Evolutionary conservation across 176 grass and related monocot species (phyloP), one percentile per base, ranked within the genome.

Genomic region (Metroxylon sagu): DNA sequence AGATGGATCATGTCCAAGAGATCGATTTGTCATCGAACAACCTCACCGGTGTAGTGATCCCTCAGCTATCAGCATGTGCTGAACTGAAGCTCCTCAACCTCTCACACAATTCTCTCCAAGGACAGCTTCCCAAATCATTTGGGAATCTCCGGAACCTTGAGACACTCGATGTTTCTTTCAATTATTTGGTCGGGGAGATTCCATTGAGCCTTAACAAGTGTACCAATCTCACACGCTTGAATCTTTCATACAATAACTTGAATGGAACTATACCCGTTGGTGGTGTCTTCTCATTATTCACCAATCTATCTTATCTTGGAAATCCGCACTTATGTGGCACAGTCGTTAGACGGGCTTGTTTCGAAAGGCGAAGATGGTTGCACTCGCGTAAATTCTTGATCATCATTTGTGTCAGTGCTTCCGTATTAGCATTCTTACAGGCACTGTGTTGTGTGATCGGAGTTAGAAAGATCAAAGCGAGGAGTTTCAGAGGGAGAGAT

Each of bases 11-110:
- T 5, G 69, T 77, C 16, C 50, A 80, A 7, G 66, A 25, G 58
- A 83, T 90, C 18, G 84, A 96, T 67, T 62, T 96, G 30, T 97
- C 92, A 4, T 64, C 71, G 53, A 97, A 97, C 76, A 90, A 85
- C 16, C 71, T 97, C 61, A 67, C 31, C 0, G 81, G 87, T 5
- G 56, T 3, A 8, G 65, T 91, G 64, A 68, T 74, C 18, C 5
- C 65, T 6, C 62, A 71, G 21, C 15, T 91, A 16, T 63, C 65
- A 1, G 49, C 18, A 10, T 97, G 78, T 19, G 49, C 54, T 8
- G 83, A 60, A 56, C 59, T 91, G 55, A 48, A 18, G 35, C 55
- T 68, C 5, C 61, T 97, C 25, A 78, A 97, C 69, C 48, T 97
- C 21, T 91, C 84, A 2, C 72, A 97, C 69, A 97, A 97, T 82